Evolutionary conservation across 2,329 filamentous ascomycete species (phyloP).

Genomic region (Neoarthrinium moseri): DNA sequence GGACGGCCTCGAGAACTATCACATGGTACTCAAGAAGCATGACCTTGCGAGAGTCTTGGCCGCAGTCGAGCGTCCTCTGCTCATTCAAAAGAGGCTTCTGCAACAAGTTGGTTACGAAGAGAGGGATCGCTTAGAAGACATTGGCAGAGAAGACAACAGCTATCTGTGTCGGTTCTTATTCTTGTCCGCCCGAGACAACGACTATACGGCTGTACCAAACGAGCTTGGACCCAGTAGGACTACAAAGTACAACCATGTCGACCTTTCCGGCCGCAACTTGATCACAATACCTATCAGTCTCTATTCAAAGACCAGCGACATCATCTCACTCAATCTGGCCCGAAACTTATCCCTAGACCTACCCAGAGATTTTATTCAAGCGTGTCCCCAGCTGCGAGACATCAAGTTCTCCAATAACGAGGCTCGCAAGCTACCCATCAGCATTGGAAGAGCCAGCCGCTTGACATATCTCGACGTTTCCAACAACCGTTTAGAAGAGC

Average conservation of each 20-base stretch:
- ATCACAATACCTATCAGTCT: constrained; percentile 93
- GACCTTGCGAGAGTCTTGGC: constrained; percentile 81
- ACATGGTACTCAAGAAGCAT: constrained; percentile 93
- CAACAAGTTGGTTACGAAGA: constrained; percentile 91
- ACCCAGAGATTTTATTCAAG: constrained; percentile 93
- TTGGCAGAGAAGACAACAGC: constrained; percentile 95
- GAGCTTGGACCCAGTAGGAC: constrained; percentile 80
- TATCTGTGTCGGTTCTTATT: constrained; percentile 97
- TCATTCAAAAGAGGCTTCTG: constrained; percentile 87
- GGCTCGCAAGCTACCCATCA: constrained; percentile 79
- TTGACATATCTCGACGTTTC: constrained; percentile 91
- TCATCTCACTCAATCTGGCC: constrained; percentile 91
- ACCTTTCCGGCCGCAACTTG: constrained; percentile 84
- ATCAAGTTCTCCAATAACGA: constrained; percentile 97
- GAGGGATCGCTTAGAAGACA: constrained; percentile 83
- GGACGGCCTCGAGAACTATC: constrained; percentile 89
- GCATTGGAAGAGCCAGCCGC: constrained; percentile 75
- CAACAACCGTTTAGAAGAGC: constrained; percentile 85
- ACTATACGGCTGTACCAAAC: constrained; percentile 70
- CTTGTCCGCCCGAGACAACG: constrained; percentile 82
- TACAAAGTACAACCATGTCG: constrained; percentile 91
- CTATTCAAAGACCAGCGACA: constrained; percentile 88
- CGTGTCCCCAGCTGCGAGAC: constrained; percentile 85
- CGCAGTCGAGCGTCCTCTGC: constrained; percentile 75
- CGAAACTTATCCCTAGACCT: constrained; percentile 89